Conservation (phyloP, 2,329 filamentous ascomycete genomes). For the Phialemoniopsis sp. region DNA sequence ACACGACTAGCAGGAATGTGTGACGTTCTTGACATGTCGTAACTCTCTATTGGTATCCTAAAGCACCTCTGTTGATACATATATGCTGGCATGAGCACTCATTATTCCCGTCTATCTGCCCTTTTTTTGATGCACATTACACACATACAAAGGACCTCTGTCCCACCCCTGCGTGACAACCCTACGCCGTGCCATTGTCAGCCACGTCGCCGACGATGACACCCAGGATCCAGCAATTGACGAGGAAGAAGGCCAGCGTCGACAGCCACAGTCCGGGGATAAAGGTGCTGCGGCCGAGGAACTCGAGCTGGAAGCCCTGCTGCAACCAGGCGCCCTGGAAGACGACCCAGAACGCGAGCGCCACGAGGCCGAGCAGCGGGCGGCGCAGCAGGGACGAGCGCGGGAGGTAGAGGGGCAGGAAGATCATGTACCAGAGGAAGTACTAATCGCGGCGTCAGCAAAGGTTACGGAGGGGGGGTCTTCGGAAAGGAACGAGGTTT, state of each 20-base stretch:
- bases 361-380: constrained; percentile 55
- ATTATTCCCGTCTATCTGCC: no score
- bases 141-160: no score
- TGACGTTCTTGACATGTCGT: no score
- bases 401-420: constrained; percentile 88
- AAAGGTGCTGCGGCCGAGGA: constrained; percentile 78
- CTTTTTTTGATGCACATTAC: no score
- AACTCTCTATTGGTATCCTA: no score
- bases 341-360: constrained; percentile 68
- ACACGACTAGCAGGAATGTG: no score
- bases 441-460: constrained; percentile 53
- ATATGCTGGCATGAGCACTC: no score
- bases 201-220: constrained; percentile 68
- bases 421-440: constrained; percentile 96
- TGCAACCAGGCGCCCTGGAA: constrained; percentile 75
- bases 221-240: constrained; percentile 85
- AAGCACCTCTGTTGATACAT: no score
- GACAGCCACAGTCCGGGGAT: constrained; percentile 77
- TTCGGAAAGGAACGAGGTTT: constrained; percentile 21
- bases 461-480: no score
- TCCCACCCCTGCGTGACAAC: no score
- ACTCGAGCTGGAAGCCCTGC: constrained; percentile 72
- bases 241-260: constrained; percentile 73
- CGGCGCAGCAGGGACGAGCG: constrained; percentile 64
- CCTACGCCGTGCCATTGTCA: no score